phyloP scores from a whole-genome alignment of 1,284 basidiomycete genomes.

The Acaromyces ingoldii region DNA sequence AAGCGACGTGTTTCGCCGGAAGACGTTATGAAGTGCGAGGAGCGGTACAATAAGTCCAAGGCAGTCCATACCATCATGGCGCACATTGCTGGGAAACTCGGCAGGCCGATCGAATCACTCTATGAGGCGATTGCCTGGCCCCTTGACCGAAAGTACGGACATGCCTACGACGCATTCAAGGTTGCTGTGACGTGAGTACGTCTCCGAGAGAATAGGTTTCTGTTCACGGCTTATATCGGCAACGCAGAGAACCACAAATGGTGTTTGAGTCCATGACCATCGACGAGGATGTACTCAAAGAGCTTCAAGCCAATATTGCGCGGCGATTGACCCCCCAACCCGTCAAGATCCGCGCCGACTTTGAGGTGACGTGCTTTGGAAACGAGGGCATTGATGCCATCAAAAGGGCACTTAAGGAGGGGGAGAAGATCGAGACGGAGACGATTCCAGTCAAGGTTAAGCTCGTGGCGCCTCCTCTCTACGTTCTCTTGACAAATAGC shows the following conservation, averaged over 20 bases:
- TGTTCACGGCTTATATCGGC: not conserved
- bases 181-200: conserved; percentile 75
- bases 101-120: conserved; percentile 64
- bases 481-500: conserved; percentile 90
- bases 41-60: conserved; percentile 96
- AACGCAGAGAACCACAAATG: conserved; percentile 72
- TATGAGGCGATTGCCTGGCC: conserved; percentile 94
- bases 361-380: conserved; percentile 94
- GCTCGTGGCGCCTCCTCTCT: conserved; percentile 90
- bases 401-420: conserved; percentile 81
- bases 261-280: conserved; percentile 72
- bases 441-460: conserved; percentile 95
- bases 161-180: conserved; percentile 98
- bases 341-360: conserved; percentile 96
- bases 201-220: no score
- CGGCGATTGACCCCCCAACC: conserved; percentile 94
- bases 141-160: conserved; percentile 82
- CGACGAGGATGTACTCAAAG: conserved; percentile 60
- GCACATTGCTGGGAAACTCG: conserved; percentile 47
- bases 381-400: conserved; percentile 98
- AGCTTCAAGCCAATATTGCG: conserved; percentile 81
- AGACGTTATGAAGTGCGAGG: conserved; percentile 97
- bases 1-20: conserved; percentile 99
- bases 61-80: conserved; percentile 49
- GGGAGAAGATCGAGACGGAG: conserved; percentile 79